phyloP scores from a whole-genome alignment of 768 basidiomycete species.

The Macrolepiota albuminosa region DNA sequence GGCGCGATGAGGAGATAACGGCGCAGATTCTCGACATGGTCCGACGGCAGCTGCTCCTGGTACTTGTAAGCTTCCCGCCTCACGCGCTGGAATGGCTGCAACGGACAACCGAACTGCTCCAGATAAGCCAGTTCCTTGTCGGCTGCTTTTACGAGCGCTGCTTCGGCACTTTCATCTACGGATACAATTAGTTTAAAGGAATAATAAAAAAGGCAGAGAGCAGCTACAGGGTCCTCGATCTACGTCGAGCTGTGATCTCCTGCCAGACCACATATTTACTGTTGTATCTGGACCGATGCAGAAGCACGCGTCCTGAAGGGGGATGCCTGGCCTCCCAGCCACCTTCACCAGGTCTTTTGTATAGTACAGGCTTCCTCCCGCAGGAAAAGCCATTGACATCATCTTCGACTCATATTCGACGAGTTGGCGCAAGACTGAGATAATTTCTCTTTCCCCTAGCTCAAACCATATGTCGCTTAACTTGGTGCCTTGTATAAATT shows the following conservation, averaged over 20 bases:
- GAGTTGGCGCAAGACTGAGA: slow-evolving; percentile 40
- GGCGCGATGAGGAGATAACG: slow-evolving; percentile 45
- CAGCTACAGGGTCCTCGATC: no score
- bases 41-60: slow-evolving; percentile 24
- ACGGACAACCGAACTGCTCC: slow-evolving; percentile 40
- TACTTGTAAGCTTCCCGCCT: slow-evolving; percentile 43
- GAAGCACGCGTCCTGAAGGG: no score
- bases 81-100: slow-evolving; percentile 35
- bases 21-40: slow-evolving; percentile 33
- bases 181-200: slow-evolving; percentile 23
- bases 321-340: no score
- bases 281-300: no score
- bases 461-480: slow-evolving; percentile 37
- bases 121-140: slow-evolving; percentile 44
- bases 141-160: slow-evolving; percentile 25
- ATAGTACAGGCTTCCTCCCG: slow-evolving; percentile 30
- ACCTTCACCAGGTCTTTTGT: no score
- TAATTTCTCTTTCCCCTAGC: slow-evolving; percentile 31
- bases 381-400: slow-evolving; percentile 34
- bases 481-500: slow-evolving; percentile 25
- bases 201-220: not conserved
- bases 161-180: slow-evolving; percentile 40
- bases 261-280: no score
- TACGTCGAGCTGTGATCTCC: no score
- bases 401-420: slow-evolving; percentile 40